These are phyloP conservation scores for Pachysandra terminalis DNA, from an alignment of 164 flowering plant species.

Conservation along the genomic window DNA sequence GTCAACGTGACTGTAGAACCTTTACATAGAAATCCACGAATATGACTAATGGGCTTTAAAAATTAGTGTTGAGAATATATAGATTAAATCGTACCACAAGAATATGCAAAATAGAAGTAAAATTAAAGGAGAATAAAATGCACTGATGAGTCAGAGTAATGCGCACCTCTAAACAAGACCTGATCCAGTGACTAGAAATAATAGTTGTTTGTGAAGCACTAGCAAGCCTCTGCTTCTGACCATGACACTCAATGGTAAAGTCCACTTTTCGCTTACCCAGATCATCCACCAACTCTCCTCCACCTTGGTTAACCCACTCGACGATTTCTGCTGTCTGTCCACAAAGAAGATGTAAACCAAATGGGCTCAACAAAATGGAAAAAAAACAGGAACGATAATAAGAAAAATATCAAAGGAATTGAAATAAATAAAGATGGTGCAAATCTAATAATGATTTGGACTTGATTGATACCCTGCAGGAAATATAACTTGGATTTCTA, in stretches of 20 bases:
- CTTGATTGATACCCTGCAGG: too few relatives aligned
- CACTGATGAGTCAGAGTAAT: background rate
- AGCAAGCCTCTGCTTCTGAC: slow-evolving; percentile 25
- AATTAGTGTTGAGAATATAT: background rate
- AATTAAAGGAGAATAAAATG: background rate
- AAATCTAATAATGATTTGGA: too few relatives aligned
- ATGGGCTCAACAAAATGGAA: background rate
- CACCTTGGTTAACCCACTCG: slow-evolving; percentile 84
- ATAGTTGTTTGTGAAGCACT: slow-evolving; percentile 28
- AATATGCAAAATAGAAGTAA: background rate
- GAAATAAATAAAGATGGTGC: background rate
- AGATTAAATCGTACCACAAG: too few relatives aligned
- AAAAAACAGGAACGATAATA: background rate
- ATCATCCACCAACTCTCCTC: slow-evolving; percentile 61
- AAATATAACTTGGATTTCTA: too few relatives aligned
- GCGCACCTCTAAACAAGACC: slow-evolving; percentile 76
- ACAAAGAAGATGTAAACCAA: slow-evolving; percentile 11
- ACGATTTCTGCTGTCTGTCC: slow-evolving; percentile 78
- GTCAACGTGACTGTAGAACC: background rate
- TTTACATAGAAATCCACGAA: background rate
- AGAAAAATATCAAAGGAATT: slow-evolving; percentile 1
- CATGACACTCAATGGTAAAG: slow-evolving; percentile 78
- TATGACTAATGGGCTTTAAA: background rate
- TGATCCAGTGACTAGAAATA: slow-evolving; percentile 89
- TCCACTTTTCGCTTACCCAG: slow-evolving; percentile 35